Evolutionary conservation across 805 yeast species (phyloP), one percentile per base, ranked within the genome.

Genomic region (Lipomyces japonicus): DNA sequence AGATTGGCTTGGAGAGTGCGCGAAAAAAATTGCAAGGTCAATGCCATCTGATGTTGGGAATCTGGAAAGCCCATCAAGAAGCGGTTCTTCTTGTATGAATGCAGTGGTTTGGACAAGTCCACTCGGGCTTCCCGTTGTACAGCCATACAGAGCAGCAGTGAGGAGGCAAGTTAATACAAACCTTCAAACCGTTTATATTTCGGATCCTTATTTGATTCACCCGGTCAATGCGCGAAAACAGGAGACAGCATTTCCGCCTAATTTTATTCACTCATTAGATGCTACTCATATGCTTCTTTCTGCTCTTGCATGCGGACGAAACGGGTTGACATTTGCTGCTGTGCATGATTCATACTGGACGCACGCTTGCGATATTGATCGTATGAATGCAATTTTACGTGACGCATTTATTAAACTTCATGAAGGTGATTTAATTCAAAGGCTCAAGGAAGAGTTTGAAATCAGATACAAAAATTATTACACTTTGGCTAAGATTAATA

Each of bases 321-420:
- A 65, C 1, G 80, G 78, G 0, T 68, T 93, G 43, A 73, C 80
- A 10, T 91, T 93, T 74, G 96, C 97, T 0, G 81, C 97, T 0
- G 98, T 91, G 22, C 98, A 91, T 68, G 98, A 91, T 66, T 91
- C 97, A 0, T 91, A 86, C 67, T 91, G 98, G 98, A 89, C 97
- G 0, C 97, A 93, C 65, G 97, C 98, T 1, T 71, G 79, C 43
- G 91, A 86, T 65, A 81, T 91, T 37, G 82, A 81, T 52, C 64
- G 63, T 2, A 82, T 91, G 93, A 87, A 82, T 67, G 62, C 61
- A 12, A 71, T 77, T 39, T 71, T 93, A 57, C 77, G 98, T 63
- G 82, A 84, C 32, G 82, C 86, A 51, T 91, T 91, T 66, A 83
- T 93, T 54, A 71, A 76, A 45, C 72, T 91, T 48, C 97, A 91